A percentile compares a stretch with the other conserved stretches of the same genome.
phyloP scores from a whole-genome alignment of 768 basidiomycete genomes.

The Chiua virens region DNA sequence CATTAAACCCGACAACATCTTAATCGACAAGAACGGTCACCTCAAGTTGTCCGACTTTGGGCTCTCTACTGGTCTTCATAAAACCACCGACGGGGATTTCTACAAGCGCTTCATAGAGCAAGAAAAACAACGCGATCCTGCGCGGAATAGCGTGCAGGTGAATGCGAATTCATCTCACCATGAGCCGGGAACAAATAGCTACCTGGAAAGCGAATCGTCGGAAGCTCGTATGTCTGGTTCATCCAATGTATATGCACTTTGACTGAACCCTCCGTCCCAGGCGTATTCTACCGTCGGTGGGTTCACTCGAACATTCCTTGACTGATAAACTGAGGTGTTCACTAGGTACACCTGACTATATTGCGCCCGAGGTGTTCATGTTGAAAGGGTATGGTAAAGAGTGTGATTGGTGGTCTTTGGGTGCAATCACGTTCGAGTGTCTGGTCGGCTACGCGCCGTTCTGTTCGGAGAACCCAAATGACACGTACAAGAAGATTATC shows the following conservation, averaged over 20 bases:
- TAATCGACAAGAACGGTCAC: conserved; percentile 96
- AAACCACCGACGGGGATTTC: conserved; percentile 89
- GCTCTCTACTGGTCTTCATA: conserved; percentile 96
- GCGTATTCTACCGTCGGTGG: conserved; percentile 87
- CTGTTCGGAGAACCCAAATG: conserved; percentile 94
- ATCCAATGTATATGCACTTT: background rate
- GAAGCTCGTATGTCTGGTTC: conserved; percentile 65
- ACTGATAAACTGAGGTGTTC: conserved; percentile 1
- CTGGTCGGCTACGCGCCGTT: conserved; percentile 97
- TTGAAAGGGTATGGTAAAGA: conserved; percentile 98
- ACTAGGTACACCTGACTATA: conserved; percentile 52
- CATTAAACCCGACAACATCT: conserved; percentile 98
- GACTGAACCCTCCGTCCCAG: conserved; percentile 38
- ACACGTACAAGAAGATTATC: conserved; percentile 98
- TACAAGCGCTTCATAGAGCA: conserved; percentile 90
- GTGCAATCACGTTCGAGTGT: conserved; percentile 99
- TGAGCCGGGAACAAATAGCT: conserved; percentile 95
- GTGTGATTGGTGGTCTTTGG: conserved; percentile 99
- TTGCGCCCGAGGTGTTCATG: conserved; percentile 96
- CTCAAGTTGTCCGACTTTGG: conserved; percentile 98
- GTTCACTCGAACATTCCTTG: conserved; percentile 2
- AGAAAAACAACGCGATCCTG: conserved; percentile 59
- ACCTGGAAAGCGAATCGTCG: conserved; percentile 99
- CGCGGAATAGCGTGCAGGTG: conserved; percentile 95
- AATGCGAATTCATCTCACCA: conserved; percentile 96